Conservation (phyloP, 176 grass and related monocot genomes). For the Oryza meyeriana region DNA sequence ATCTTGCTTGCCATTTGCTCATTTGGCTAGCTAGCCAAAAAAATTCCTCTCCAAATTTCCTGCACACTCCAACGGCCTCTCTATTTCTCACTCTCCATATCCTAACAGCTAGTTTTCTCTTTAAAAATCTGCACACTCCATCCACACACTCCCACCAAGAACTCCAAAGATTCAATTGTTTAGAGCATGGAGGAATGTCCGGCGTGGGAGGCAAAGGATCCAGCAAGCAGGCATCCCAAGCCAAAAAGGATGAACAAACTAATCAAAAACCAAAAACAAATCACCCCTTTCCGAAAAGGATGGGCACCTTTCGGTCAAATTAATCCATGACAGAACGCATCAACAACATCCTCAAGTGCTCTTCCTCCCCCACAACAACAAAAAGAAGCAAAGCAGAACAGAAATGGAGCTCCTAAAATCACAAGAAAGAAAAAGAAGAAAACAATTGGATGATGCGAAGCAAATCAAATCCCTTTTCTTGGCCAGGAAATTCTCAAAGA, state of each 20-base stretch:
- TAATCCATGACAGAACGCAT: background rate
- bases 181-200: constrained; percentile 20
- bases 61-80: too few relatives aligned
- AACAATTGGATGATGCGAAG: background rate
- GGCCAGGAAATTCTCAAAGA: background rate
- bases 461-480: background rate
- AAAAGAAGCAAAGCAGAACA: background rate
- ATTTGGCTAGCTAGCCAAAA: too few relatives aligned
- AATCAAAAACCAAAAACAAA: constrained; percentile 20
- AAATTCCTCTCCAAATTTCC: too few relatives aligned
- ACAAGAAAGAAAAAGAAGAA: background rate
- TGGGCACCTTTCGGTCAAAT: constrained; percentile 35
- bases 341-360: constrained; percentile 28
- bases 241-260: background rate
- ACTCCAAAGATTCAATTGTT: background rate
- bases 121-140: too few relatives aligned
- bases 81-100: too few relatives aligned
- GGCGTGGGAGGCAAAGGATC: constrained; percentile 39
- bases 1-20: too few relatives aligned
- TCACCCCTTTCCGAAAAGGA: constrained; percentile 6
- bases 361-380: background rate
- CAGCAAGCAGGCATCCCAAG: background rate
- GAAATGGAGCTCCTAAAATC: background rate
- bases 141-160: background rate
- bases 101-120: too few relatives aligned